phyloP scores from a whole-genome alignment of 2,329 filamentous ascomycete genomes.

The Fusarium chaquense region DNA sequence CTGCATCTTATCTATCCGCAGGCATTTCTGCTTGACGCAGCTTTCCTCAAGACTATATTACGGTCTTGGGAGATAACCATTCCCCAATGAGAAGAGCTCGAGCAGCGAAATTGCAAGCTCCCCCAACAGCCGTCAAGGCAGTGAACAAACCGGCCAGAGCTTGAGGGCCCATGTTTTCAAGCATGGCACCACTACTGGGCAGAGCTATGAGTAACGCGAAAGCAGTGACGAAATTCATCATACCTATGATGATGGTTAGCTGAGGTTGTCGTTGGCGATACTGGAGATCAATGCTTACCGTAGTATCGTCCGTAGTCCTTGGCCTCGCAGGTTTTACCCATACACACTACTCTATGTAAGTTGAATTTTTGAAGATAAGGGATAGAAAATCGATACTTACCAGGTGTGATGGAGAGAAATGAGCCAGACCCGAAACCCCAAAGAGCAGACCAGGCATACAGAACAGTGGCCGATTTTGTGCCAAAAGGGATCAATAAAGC shows the following conservation, averaged over 20 bases:
- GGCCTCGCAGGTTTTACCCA: constrained; percentile 60
- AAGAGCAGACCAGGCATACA: constrained; percentile 59
- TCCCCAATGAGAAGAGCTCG: constrained; percentile 44
- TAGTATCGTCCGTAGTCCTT: constrained; percentile 61
- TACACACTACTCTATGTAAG: constrained; percentile 53
- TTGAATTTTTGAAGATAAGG: rapidly evolving
- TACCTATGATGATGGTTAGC: constrained; percentile 50
- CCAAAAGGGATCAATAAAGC: constrained; percentile 60
- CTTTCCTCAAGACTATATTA: constrained; percentile 23
- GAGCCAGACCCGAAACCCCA: constrained; percentile 64
- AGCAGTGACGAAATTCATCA: constrained; percentile 59
- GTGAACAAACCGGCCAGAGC: constrained; percentile 61
- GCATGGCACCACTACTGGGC: constrained; percentile 59
- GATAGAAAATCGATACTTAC: constrained; percentile 10
- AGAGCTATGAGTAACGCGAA: constrained; percentile 60
- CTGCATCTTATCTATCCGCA: neutral
- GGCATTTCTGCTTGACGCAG: neutral
- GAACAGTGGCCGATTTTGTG: constrained; percentile 51
- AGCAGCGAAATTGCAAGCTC: constrained; percentile 49
- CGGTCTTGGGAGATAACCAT: constrained; percentile 40
- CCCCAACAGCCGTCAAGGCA: constrained; percentile 55
- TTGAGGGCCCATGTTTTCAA: constrained; percentile 59
- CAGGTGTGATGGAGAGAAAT: constrained; percentile 58
- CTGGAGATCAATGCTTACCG: constrained; percentile 24
- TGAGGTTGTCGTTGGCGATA: neutral